These are phyloP conservation scores for Claviceps sp. DNA, from an alignment of 2,329 filamentous ascomycete genomes.

Conservation along the genomic window DNA sequence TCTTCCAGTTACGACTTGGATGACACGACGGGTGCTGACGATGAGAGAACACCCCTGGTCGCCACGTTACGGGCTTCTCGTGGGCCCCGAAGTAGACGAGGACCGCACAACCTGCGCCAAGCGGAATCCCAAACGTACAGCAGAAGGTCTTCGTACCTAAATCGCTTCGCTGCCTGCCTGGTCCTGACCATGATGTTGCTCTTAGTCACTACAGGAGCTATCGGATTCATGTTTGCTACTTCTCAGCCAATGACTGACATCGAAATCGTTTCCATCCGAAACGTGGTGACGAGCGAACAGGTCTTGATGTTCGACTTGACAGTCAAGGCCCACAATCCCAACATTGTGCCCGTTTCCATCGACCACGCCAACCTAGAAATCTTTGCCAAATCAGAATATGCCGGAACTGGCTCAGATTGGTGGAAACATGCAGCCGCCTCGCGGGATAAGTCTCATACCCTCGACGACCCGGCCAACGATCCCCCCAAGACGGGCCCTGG, in stretches of 20 bases:
- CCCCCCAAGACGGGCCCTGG: conserved; percentile 23
- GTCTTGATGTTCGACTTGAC: conserved; percentile 90
- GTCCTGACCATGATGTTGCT: conserved; percentile 72
- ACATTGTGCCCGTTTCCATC: conserved; percentile 77
- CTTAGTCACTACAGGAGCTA: conserved; percentile 69
- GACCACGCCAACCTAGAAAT: conserved; percentile 81
- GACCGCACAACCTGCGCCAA: conserved; percentile 46
- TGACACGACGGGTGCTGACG: conserved; percentile 64
- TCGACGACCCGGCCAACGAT: conserved; percentile 23
- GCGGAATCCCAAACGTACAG: conserved; percentile 61
- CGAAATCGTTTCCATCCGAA: conserved; percentile 65
- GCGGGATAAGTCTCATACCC: conserved; percentile 13
- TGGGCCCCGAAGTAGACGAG: conserved; percentile 44
- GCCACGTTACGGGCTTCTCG: conserved; percentile 41
- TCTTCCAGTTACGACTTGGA: conserved; percentile 65
- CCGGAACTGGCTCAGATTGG: conserved; percentile 55
- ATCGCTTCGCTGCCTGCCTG: conserved; percentile 73
- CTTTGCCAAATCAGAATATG: conserved; percentile 86
- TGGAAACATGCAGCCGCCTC: conserved; percentile 27
- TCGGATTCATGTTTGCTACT: conserved; percentile 81
- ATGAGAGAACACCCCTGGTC: conserved; percentile 78
- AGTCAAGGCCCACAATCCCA: conserved; percentile 82
- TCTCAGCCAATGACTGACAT: conserved; percentile 77
- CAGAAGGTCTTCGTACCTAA: conserved; percentile 48
- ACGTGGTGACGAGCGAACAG: conserved; percentile 85